phyloP scores from a whole-genome alignment of 805 yeast species.

The Hyphopichia homilentoma region DNA sequence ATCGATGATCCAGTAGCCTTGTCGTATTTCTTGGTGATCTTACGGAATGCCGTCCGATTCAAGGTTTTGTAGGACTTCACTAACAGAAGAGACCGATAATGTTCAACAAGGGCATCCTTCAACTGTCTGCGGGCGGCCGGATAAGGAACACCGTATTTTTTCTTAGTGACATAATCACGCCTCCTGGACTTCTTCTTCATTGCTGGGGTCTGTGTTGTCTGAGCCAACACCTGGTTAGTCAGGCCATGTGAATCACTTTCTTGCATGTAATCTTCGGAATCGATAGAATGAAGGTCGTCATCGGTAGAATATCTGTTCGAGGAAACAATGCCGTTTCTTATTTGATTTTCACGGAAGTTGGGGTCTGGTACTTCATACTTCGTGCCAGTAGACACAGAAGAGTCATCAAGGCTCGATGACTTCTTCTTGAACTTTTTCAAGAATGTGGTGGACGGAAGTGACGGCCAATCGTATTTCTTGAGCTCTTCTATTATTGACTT shows the following conservation, averaged over 20 bases:
- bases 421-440: conserved; percentile 13
- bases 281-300: conserved; percentile 11
- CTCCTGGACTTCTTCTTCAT: conserved; percentile 22
- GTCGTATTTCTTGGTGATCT: conserved; percentile 87
- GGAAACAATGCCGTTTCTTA: conserved; percentile 28
- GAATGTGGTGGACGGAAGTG: conserved; percentile 36
- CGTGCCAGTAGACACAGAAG: conserved; percentile 4
- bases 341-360: conserved; percentile 34
- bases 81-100: conserved; percentile 68
- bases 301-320: conserved; percentile 1
- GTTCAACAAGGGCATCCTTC: conserved; percentile 66
- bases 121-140: conserved; percentile 63
- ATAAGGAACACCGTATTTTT: conserved; percentile 49
- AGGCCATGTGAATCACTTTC: conserved; percentile 1
- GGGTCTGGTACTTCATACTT: conserved; percentile 19
- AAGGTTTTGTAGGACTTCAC: conserved; percentile 66
- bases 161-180: conserved; percentile 46
- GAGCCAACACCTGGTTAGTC: conserved; percentile 1
- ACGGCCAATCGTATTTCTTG: conserved; percentile 35
- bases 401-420: conserved; percentile 6
- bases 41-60: conserved; percentile 85
- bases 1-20: conserved; percentile 53
- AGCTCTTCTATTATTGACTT: conserved; percentile 19
- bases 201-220: conserved; percentile 12
- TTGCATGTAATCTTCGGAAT: conserved; percentile 7